phyloP scores from a whole-genome alignment of 2,329 filamentous ascomycete species.

The Pseudocercospora macadamiae region DNA sequence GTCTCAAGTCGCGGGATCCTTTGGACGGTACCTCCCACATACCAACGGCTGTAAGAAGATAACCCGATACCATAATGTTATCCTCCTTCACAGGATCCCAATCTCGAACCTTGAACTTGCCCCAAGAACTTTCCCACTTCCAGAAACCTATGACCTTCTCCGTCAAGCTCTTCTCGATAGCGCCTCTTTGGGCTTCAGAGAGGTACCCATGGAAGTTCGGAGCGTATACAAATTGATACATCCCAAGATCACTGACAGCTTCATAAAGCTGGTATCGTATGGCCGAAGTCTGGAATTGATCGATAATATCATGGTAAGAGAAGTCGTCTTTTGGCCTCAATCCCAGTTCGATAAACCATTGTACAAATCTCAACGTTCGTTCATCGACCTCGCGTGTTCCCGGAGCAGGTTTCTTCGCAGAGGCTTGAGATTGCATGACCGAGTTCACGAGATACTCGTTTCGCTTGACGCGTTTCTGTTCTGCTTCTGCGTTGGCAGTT shows the following conservation, averaged over 20 bases:
- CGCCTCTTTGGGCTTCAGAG: not conserved
- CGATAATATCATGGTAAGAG: not conserved
- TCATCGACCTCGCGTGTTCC: not conserved
- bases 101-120: not conserved
- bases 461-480: not conserved
- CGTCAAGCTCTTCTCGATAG: not conserved
- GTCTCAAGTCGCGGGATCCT: not conserved
- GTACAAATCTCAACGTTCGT: not conserved
- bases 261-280: not conserved
- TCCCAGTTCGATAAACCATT: not conserved
- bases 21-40: not conserved
- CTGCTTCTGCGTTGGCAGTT: not conserved
- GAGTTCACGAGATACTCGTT: not conserved
- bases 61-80: not conserved
- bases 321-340: not conserved
- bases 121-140: not conserved
- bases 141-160: not conserved
- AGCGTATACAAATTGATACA: not conserved
- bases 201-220: not conserved
- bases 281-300: not conserved
- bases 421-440: not conserved
- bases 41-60: not conserved
- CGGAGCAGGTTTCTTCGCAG: not conserved
- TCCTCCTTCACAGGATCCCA: not conserved
- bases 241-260: not conserved